Conservation (phyloP, 2,329 filamentous ascomycete genomes). For the Arthrocladium fulminans region DNA sequence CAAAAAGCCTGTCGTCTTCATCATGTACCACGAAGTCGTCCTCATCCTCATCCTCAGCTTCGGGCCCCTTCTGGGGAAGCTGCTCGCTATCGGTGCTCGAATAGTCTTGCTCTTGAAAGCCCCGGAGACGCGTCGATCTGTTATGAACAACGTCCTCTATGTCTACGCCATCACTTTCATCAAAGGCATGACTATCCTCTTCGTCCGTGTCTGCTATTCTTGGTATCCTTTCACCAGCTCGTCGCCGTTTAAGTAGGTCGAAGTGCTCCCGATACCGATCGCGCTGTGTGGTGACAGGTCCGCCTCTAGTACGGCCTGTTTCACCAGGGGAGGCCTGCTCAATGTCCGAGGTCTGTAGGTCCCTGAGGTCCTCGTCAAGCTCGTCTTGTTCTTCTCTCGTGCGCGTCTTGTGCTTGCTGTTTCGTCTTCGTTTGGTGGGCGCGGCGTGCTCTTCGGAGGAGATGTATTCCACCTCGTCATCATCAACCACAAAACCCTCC, state of each 20-base stretch:
- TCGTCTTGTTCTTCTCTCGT: constrained; percentile 31
- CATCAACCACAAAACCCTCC: constrained; percentile 24
- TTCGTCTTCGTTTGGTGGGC: not conserved
- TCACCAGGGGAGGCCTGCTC: constrained; percentile 24
- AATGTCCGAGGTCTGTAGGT: constrained; percentile 36
- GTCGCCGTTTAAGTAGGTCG: constrained; percentile 34
- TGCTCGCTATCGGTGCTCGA: constrained; percentile 14
- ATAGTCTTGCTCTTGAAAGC: not conserved
- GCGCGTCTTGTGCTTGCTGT: not conserved
- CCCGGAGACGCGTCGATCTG: not conserved
- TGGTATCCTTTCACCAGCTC: constrained; percentile 33
- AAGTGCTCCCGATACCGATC: constrained; percentile 33
- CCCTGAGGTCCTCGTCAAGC: constrained; percentile 37
- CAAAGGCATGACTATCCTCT: constrained; percentile 17
- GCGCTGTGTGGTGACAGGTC: constrained; percentile 31
- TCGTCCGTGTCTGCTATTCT: constrained; percentile 23
- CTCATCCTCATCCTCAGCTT: constrained; percentile 33
- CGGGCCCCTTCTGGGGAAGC: constrained; percentile 12
- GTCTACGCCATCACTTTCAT: constrained; percentile 19
- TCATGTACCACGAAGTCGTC: constrained; percentile 61
- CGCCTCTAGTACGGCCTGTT: constrained; percentile 34
- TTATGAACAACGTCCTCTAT: constrained; percentile 14
- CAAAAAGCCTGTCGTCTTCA: constrained; percentile 32
- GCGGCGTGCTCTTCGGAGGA: constrained; percentile 10
- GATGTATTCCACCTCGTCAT: constrained; percentile 20